Evolutionary conservation across 2,329 filamentous ascomycete genomes (phyloP), one percentile per base, ranked within the genome.

Genomic region (Trichoderma cornu-damae): DNA sequence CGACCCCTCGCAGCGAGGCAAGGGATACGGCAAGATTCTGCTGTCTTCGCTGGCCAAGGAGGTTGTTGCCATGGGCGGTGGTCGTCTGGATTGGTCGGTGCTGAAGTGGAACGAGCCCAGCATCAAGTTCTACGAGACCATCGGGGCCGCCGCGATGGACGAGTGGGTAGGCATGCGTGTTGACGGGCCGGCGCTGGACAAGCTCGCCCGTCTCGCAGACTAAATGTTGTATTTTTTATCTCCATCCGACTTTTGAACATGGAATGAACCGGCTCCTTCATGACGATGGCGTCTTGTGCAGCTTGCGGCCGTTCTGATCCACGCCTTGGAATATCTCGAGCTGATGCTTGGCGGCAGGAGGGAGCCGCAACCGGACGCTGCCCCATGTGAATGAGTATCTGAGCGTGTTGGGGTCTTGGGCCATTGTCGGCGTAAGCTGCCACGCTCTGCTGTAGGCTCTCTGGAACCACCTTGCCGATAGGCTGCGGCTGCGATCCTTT

Each of bases 61-160:
- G 75, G 86, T 90, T 3, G 68, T 88, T 53, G 79, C 81, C 53
- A 86, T 92, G 62, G 78, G 81, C 3, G 91, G 91, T 1, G 85
- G 80, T 6, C 79, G 93, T 59, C 74, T 97, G 56, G 92, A 97
- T 68, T 97, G 93, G 93, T 85, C 81, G 63, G 94, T 96, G 61
- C 73, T 96, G 65, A 93, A 89, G 74, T 96, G 91, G 91, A 97
- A 97, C 68, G 83, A 89, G 77, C 89, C 90, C 6, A 92, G 88
- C 70, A 88, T 97, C 74, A 79, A 85, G 65, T 96, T 97, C 68
- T 97, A 97, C 69, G 78, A 86, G 71, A 79, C 77, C 59, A 80
- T 86, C 52, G 89, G 89, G 1, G 89, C 88, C 1, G 77, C 73
- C 63, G 74, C 77, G 62, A 84, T 86, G 85, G 75, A 77, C 60